These are phyloP conservation scores for Kodamaea ohmeri DNA, from an alignment of 1,139 yeast species.

Conservation along the genomic window DNA sequence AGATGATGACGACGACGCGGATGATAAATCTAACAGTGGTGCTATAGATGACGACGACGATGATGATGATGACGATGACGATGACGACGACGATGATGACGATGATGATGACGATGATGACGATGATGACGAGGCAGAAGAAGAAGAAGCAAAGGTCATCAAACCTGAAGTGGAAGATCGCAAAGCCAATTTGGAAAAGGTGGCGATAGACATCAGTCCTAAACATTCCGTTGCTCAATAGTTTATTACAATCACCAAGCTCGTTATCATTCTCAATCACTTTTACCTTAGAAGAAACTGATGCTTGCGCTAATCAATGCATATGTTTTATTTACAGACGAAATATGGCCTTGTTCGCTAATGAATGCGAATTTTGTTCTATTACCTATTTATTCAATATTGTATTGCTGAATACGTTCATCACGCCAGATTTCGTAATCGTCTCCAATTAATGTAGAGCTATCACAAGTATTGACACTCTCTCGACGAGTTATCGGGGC, in stretches of 20 bases:
- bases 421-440: conserved; percentile 44
- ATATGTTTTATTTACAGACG: no score
- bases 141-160: conserved; percentile 17
- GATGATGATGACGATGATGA: conserved; percentile 38
- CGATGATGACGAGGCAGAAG: conserved; percentile 30
- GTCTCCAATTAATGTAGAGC: conserved; percentile 41
- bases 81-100: conserved; percentile 46
- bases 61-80: conserved; percentile 41
- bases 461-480: conserved; percentile 26
- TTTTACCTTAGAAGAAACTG: no score
- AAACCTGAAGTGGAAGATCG: no score
- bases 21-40: conserved; percentile 17
- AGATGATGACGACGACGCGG: conserved; percentile 49
- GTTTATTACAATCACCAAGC: no score
- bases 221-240: neutral
- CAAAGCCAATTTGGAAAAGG: no score
- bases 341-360: neutral
- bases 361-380: neutral
- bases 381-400: conserved; percentile 11
- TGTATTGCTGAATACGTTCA: conserved; percentile 37
- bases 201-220: neutral
- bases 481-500: neutral
- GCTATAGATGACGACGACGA: conserved; percentile 37
- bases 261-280: no score
- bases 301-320: neutral